Evolutionary conservation across 352 stramenopile genomes (phyloP).

Genomic region (Peronospora farinosa): DNA sequence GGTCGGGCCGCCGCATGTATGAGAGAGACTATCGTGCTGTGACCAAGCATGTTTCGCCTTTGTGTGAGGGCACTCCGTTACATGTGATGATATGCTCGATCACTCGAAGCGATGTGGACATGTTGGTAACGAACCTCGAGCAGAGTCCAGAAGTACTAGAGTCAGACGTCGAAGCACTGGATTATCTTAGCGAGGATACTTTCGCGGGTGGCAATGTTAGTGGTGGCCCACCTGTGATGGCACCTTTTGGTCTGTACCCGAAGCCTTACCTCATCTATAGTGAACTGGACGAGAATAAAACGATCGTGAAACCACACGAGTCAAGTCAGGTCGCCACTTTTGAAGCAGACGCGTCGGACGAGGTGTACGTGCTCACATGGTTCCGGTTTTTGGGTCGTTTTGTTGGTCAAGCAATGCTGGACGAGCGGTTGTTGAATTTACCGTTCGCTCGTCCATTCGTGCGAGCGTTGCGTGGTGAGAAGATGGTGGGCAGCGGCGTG

Average conservation of each 20-base stretch:
- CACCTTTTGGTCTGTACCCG: conserved; percentile 52
- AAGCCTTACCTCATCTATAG: conserved; percentile 26
- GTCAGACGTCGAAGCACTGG: conserved; percentile 53
- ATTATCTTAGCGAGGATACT: conserved; percentile 45
- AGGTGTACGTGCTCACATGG: conserved; percentile 37
- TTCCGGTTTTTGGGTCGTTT: conserved; percentile 73
- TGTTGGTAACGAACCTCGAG: conserved; percentile 35
- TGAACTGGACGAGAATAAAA: conserved; percentile 15
- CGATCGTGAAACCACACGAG: neutral
- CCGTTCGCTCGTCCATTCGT: conserved; percentile 74
- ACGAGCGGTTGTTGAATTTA: conserved; percentile 78
- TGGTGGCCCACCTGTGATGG: conserved; percentile 33
- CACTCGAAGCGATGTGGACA: conserved; percentile 40
- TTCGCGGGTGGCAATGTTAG: conserved; percentile 22
- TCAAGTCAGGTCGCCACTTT: conserved; percentile 10
- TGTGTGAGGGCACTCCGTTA: conserved; percentile 68
- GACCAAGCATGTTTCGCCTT: conserved; percentile 67
- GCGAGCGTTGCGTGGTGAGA: conserved; percentile 47
- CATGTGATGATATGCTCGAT: conserved; percentile 41
- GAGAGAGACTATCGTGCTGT: conserved; percentile 74
- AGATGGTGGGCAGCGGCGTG: conserved; percentile 38
- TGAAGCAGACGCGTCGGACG: conserved; percentile 14
- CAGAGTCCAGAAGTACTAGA: conserved; percentile 61
- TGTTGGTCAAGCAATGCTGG: conserved; percentile 67
- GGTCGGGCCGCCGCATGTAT: conserved; percentile 63